phyloP scores from a whole-genome alignment of 257 asterid species.

The Euphrasia confusa region DNA sequence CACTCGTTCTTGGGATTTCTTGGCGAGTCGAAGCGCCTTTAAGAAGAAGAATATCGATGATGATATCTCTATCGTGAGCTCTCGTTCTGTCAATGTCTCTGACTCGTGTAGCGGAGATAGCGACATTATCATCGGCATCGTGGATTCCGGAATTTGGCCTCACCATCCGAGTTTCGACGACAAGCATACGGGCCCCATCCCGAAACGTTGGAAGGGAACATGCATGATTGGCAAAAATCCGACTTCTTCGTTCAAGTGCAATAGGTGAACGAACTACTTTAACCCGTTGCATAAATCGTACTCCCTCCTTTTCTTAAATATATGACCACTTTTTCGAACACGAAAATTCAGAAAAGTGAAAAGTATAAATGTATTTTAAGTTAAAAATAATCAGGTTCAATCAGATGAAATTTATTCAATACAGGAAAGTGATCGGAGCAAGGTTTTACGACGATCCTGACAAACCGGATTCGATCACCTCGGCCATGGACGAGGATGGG shows the following conservation, averaged over 20 bases:
- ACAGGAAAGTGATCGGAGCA: constrained; percentile 80
- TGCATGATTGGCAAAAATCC: constrained; percentile 58
- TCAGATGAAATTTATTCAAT: too few species aligned
- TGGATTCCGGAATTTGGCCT: constrained; percentile 95
- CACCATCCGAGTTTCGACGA: constrained; percentile 74
- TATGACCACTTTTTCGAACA: too few species aligned
- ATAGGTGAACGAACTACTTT: constrained; percentile 52
- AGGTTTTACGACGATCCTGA: constrained; percentile 41
- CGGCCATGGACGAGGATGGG: constrained; percentile 62
- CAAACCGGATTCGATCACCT: neutral
- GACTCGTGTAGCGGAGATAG: constrained; percentile 23
- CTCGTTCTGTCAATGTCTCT: constrained; percentile 15
- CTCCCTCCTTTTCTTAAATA: too few species aligned
- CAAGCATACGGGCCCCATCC: constrained; percentile 50
- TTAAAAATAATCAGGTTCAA: too few species aligned
- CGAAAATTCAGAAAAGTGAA: too few species aligned
- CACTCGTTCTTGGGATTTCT: constrained; percentile 90
- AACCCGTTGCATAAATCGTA: too few species aligned
- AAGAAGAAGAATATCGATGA: constrained; percentile 21
- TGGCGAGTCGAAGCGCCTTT: constrained; percentile 41
- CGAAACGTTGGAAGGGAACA: constrained; percentile 67
- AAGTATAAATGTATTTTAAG: too few species aligned
- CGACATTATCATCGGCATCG: constrained; percentile 67
- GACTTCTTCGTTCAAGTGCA: constrained; percentile 46
- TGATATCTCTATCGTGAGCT: neutral